Evolutionary conservation across 495 filamentous ascomycete genomes (phyloP).

Genomic region (Apiosordaria backusii): DNA sequence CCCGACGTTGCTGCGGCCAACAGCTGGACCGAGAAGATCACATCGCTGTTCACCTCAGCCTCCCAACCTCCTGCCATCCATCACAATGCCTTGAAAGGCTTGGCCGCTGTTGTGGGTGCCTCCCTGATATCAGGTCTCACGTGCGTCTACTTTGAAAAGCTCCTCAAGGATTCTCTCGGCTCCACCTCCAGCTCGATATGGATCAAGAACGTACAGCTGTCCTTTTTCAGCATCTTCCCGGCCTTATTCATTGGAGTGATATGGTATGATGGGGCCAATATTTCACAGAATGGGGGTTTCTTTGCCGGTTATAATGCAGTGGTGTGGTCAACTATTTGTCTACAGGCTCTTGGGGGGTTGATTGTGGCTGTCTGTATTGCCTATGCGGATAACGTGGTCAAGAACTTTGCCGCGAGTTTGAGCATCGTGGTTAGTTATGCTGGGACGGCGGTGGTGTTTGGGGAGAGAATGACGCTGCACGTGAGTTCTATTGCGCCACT

Average conservation of each 20-base stretch:
- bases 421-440: conserved; percentile 51
- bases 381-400: conserved; percentile 60
- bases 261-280: conserved; percentile 64
- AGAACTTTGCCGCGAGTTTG: conserved; percentile 64
- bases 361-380: conserved; percentile 61
- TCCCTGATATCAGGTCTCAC: conserved; percentile 62
- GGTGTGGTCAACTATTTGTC: conserved; percentile 61
- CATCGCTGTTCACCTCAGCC: conserved; percentile 27
- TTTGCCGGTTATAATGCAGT: conserved; percentile 69
- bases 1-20: conserved; percentile 32
- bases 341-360: conserved; percentile 67
- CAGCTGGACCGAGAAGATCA: conserved; percentile 47
- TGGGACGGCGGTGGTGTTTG: conserved; percentile 21
- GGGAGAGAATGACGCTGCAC: conserved; percentile 21
- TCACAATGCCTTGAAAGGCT: conserved; percentile 50
- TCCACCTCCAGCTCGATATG: conserved; percentile 56
- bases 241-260: conserved; percentile 69
- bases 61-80: not conserved
- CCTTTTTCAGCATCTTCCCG: conserved; percentile 68
- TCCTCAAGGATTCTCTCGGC: conserved; percentile 60
- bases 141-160: conserved; percentile 69
- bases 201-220: conserved; percentile 71
- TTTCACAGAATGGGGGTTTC: conserved; percentile 58
- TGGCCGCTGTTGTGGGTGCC: conserved; percentile 59
- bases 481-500: conserved; percentile 13